phyloP scores from a whole-genome alignment of 2,329 filamentous ascomycete species.

The Colletotrichum agaves region DNA sequence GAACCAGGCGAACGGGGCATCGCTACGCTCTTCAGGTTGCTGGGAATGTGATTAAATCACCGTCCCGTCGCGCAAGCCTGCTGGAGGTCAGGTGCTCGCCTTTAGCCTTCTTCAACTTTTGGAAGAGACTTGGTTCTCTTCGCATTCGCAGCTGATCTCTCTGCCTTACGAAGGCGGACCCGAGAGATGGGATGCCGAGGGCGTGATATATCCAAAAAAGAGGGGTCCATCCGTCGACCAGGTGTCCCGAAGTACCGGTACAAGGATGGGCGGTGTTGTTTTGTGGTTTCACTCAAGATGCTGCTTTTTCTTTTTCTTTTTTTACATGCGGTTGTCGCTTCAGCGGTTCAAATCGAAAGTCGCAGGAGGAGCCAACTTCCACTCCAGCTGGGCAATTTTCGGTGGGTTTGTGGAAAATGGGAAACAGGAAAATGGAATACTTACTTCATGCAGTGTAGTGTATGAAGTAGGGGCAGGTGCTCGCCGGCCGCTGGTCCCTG shows the following conservation, averaged over 20 bases:
- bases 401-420: neutral
- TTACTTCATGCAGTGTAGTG: no score
- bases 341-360: conserved; percentile 4
- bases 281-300: conserved; percentile 15
- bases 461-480: neutral
- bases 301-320: conserved; percentile 23
- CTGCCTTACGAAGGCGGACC: neutral
- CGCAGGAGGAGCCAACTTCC: neutral
- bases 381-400: neutral
- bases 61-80: neutral
- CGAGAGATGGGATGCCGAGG: conserved; percentile 8
- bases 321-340: conserved; percentile 8
- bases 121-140: no score
- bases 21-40: neutral
- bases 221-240: conserved; percentile 6
- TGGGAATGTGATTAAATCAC: conserved; percentile 12
- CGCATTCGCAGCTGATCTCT: neutral
- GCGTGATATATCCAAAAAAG: neutral
- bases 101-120: no score
- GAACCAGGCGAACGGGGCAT: conserved; percentile 5
- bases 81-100: neutral
- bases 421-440: no score
- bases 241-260: conserved; percentile 16
- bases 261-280: conserved; percentile 25
- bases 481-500: conserved; percentile 14